Conservation (phyloP, 2,329 filamentous ascomycete genomes). For the Ceratocystis cacaofunesta region DNA sequence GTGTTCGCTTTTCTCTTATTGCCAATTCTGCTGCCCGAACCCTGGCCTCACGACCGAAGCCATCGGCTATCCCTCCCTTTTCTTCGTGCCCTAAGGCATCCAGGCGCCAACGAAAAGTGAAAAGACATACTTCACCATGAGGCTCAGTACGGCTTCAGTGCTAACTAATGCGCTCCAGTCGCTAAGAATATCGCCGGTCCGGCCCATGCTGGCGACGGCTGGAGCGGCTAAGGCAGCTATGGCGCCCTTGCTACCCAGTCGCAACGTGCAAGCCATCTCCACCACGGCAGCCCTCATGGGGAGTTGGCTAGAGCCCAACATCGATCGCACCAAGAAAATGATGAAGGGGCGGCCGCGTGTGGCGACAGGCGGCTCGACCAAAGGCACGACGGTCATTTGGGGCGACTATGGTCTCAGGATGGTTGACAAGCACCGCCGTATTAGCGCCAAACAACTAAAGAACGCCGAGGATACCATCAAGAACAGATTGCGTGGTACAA, state of each 20-base stretch:
- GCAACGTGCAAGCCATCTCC: slow-evolving; percentile 53
- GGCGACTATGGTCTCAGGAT: slow-evolving; percentile 92
- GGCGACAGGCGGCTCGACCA: slow-evolving; percentile 74
- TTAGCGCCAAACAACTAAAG: slow-evolving; percentile 74
- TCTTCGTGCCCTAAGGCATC: not conserved
- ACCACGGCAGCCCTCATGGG: slow-evolving; percentile 44
- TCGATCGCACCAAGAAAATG: slow-evolving; percentile 67
- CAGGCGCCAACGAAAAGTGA: not conserved
- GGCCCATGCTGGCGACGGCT: slow-evolving; percentile 26
- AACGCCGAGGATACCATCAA: slow-evolving; percentile 91
- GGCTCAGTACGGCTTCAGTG: slow-evolving; percentile 29
- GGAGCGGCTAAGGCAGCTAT: slow-evolving; percentile 21
- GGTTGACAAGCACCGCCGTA: slow-evolving; percentile 80
- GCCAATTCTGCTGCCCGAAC: not conserved
- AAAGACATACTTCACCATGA: slow-evolving; percentile 28
- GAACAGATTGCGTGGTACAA: slow-evolving; percentile 71
- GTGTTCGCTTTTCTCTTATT: not conserved
- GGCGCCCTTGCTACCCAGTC: slow-evolving; percentile 23
- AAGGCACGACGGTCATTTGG: slow-evolving; percentile 92
- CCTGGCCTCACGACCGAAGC: not conserved
- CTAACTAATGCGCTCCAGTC: slow-evolving; percentile 38
- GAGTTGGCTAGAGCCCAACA: slow-evolving; percentile 71
- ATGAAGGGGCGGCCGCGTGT: slow-evolving; percentile 83
- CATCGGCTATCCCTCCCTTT: not conserved
- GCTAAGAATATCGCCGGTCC: slow-evolving; percentile 29